Conservation (phyloP, 2,329 filamentous ascomycete genomes). For the Biscogniauxia marginata region DNA sequence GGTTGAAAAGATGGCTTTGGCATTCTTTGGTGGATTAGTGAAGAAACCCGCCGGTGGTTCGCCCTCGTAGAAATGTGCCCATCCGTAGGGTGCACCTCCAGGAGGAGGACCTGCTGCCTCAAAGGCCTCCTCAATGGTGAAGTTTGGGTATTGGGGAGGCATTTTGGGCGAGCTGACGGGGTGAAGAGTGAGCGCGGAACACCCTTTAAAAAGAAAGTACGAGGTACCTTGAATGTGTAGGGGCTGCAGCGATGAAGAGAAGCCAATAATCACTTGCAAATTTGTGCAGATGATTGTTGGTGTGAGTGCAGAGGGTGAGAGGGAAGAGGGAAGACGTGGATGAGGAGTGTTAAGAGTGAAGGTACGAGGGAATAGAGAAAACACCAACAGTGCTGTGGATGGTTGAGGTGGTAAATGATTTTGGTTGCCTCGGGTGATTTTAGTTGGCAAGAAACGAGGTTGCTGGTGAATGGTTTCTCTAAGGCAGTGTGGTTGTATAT, state of each 20-base stretch:
- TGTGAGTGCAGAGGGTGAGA: neutral
- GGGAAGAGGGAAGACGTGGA: neutral
- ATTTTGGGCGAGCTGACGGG: constrained; percentile 3
- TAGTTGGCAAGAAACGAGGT: neutral
- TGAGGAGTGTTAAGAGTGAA: neutral
- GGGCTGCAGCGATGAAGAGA: neutral
- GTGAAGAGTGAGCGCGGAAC: neutral
- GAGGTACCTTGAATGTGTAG: neutral
- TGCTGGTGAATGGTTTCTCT: neutral
- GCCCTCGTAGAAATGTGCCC: constrained; percentile 6
- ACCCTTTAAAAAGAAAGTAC: neutral
- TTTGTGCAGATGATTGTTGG: neutral
- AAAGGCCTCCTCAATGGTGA: constrained; percentile 15
- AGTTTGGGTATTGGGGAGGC: constrained; percentile 12
- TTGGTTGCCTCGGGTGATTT: neutral
- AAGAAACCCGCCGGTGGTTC: constrained; percentile 25
- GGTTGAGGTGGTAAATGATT: neutral
- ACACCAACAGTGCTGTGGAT: neutral
- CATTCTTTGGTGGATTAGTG: constrained; percentile 2
- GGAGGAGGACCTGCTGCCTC: constrained; percentile 18
- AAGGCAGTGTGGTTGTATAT: neutral
- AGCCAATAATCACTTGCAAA: neutral
- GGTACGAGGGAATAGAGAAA: neutral
- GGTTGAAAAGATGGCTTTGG: constrained; percentile 42
- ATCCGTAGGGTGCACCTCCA: neutral